phyloP scores from a whole-genome alignment of 371 early-diverging fungal species.

The Mucor mucedo region DNA sequence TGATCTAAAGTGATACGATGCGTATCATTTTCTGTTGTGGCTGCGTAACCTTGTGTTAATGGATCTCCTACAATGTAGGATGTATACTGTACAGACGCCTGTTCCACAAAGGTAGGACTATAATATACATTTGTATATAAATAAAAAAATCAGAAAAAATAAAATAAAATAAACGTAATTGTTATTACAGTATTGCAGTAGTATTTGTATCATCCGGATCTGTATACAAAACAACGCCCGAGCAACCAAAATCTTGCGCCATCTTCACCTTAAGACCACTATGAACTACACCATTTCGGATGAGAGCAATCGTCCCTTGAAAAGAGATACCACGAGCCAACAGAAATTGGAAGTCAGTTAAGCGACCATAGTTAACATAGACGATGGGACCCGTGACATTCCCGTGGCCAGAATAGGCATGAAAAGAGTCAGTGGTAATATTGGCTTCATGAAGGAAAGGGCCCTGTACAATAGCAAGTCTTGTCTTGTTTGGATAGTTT shows the following conservation, averaged over 20 bases:
- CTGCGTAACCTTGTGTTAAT: slow-evolving; percentile 65
- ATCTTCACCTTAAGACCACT: slow-evolving; percentile 67
- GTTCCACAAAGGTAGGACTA: slow-evolving; percentile 46
- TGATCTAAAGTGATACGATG: slow-evolving; percentile 34
- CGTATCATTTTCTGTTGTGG: slow-evolving; percentile 51
- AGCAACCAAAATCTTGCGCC: slow-evolving; percentile 62
- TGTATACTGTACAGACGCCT: slow-evolving; percentile 61
- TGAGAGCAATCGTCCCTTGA: slow-evolving; percentile 61
- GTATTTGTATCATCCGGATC: slow-evolving; percentile 53
- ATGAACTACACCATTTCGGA: slow-evolving; percentile 59
- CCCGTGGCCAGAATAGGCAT: slow-evolving; percentile 66
- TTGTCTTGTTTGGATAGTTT: slow-evolving; percentile 59
- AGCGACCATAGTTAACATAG: slow-evolving; percentile 70
- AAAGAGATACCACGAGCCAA: slow-evolving; percentile 42
- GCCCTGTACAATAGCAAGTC: slow-evolving; percentile 56
- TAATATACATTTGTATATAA: neutral
- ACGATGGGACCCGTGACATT: slow-evolving; percentile 64
- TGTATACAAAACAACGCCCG: slow-evolving; percentile 62
- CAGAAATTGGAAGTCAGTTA: slow-evolving; percentile 62
- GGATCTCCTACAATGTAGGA: slow-evolving; percentile 65
- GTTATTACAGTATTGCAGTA: neutral
- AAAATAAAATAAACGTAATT: neutral
- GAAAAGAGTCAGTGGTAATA: slow-evolving; percentile 65
- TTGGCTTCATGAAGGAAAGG: slow-evolving; percentile 42
- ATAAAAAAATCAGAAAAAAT: neutral